Percentiles rank a stretch among this genome's conserved stretches.
Conservation (phyloP, 179 eudicot genomes). For the Drosera spatulata region DNA sequence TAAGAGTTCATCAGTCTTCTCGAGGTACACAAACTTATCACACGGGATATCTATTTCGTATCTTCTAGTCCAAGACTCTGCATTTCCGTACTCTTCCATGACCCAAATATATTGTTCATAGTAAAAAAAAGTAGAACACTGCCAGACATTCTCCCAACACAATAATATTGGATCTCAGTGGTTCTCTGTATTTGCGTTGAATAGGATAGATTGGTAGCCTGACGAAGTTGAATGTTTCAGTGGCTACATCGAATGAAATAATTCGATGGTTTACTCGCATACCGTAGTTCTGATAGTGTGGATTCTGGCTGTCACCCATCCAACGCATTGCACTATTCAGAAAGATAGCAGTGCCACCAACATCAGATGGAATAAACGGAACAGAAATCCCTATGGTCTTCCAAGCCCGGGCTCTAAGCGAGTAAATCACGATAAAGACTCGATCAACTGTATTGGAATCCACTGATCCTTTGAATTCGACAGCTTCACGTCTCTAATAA, state of each 20-base stretch:
- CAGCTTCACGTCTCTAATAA: too few species aligned
- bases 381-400: background rate
- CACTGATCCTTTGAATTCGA: background rate
- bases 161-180: background rate
- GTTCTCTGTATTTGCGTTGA: background rate
- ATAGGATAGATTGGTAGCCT: background rate
- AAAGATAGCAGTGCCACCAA: background rate
- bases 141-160: background rate
- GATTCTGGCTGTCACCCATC: background rate
- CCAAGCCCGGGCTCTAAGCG: background rate
- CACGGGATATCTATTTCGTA: background rate
- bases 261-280: background rate
- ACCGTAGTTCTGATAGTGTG: too few species aligned
- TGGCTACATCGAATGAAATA: background rate
- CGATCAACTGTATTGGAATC: background rate
- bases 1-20: background rate
- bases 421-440: background rate
- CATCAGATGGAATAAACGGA: background rate
- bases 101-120: background rate
- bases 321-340: background rate
- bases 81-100: background rate
- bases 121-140: background rate
- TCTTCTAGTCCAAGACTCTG: background rate
- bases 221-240: background rate
- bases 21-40: background rate